Evolutionary conservation across 2,329 filamentous ascomycete genomes (phyloP).

Genomic region (Didymella pinodella): DNA sequence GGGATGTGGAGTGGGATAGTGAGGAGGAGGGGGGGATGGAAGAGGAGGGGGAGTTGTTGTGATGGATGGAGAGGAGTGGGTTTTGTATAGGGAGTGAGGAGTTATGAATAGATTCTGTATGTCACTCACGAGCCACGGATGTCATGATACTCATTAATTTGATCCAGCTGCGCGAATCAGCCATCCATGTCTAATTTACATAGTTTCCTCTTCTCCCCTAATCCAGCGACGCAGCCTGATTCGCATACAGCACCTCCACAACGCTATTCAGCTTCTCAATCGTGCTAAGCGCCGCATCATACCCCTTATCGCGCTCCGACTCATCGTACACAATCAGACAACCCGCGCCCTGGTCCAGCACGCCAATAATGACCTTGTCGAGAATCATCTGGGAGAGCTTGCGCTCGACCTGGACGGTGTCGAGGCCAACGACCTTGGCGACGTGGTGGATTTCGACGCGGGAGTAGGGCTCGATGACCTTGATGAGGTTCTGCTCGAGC

Average conservation of each 20-base stretch:
- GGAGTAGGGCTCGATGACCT: conserved; percentile 99
- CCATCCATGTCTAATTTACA: conserved; percentile 48
- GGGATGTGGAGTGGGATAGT: conserved; percentile 66
- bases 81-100: too few relatives aligned
- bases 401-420: conserved; percentile 95
- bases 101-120: too few relatives aligned
- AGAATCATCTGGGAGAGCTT: conserved; percentile 99
- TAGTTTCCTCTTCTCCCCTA: conserved; percentile 55
- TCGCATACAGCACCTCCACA: conserved; percentile 96
- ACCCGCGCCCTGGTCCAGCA: conserved; percentile 95
- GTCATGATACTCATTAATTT: conserved; percentile 27
- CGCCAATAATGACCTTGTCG: conserved; percentile 97
- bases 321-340: conserved; percentile 98
- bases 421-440: conserved; percentile 95
- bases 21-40: conserved; percentile 58
- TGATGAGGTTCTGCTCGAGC: conserved; percentile 99
- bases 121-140: background rate
- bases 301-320: conserved; percentile 89
- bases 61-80: background rate
- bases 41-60: conserved; percentile 61
- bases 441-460: conserved; percentile 96
- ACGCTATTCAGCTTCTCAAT: conserved; percentile 98
- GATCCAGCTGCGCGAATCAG: conserved; percentile 25
- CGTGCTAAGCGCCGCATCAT: conserved; percentile 91
- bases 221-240: conserved; percentile 95